Evolutionary conservation across 768 basidiomycete genomes (phyloP).

Genomic region (Auricularia auricula-judae): DNA sequence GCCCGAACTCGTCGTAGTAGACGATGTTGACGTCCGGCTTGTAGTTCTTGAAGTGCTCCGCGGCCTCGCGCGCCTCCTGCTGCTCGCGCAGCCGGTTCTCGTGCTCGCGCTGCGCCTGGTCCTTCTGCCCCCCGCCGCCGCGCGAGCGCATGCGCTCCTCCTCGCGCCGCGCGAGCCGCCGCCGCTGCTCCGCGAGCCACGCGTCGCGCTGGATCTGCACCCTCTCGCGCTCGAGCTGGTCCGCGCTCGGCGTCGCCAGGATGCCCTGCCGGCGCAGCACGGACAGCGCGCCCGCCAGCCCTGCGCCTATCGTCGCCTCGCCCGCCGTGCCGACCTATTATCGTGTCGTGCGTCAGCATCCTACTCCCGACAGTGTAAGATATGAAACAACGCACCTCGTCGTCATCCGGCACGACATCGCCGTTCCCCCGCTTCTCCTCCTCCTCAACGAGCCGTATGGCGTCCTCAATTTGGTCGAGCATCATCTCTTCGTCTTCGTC

Average conservation of each 20-base stretch:
- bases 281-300: conserved; percentile 81
- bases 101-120: conserved; percentile 89
- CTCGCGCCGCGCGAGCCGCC: conserved; percentile 66
- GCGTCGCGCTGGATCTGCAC: conserved; percentile 76
- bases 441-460: conserved; percentile 50
- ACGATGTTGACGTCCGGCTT: conserved; percentile 95
- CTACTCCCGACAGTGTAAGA: too few relatives aligned
- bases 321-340: conserved; percentile 47
- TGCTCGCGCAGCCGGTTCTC: conserved; percentile 89
- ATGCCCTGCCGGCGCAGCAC: conserved; percentile 91
- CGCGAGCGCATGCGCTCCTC: conserved; percentile 65
- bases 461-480: conserved; percentile 66
- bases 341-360: neutral
- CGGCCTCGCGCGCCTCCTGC: conserved; percentile 70
- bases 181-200: conserved; percentile 83
- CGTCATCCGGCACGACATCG: conserved; percentile 16
- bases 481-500: conserved; percentile 53
- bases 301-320: conserved; percentile 72
- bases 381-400: conserved; percentile 20
- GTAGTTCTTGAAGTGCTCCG: conserved; percentile 84
- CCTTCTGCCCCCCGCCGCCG: conserved; percentile 44
- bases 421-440: conserved; percentile 30
- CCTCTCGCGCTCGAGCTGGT: conserved; percentile 65
- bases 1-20: conserved; percentile 94
- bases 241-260: conserved; percentile 49